Percentiles rank a stretch among this genome's conserved stretches.
Conservation (phyloP, 164 flowering plant species). For the Magnolia kwangsiensis region DNA sequence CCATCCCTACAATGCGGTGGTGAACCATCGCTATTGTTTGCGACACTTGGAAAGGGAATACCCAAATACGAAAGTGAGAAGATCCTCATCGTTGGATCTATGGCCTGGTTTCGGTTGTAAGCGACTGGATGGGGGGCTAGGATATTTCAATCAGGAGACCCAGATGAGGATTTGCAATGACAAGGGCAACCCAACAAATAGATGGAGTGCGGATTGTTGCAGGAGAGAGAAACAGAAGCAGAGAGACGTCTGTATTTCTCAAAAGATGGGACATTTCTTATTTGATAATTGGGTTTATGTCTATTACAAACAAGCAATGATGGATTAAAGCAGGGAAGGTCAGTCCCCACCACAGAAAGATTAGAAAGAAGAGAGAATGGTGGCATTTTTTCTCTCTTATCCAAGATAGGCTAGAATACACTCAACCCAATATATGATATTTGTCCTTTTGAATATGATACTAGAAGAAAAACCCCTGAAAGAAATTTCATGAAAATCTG, state of each 20-base stretch:
- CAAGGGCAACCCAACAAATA: slow-evolving; percentile 23
- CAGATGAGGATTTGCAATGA: slow-evolving; percentile 23
- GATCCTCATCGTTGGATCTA: too few species aligned
- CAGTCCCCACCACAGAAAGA: slow-evolving; percentile 28
- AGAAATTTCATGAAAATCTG: neutral
- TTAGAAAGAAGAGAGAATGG: slow-evolving; percentile 33
- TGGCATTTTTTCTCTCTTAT: slow-evolving; percentile 25
- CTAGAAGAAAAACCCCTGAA: slow-evolving; percentile 8
- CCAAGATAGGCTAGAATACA: slow-evolving; percentile 2
- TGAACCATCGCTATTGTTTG: too few species aligned
- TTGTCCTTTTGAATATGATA: neutral
- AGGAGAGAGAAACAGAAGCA: slow-evolving; percentile 18
- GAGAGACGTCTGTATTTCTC: slow-evolving; percentile 14
- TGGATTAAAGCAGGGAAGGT: slow-evolving; percentile 19
- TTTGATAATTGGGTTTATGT: slow-evolving; percentile 17
- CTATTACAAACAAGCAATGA: slow-evolving; percentile 8
- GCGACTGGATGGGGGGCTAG: too few species aligned
- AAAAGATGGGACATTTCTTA: slow-evolving; percentile 24
- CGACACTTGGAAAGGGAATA: too few species aligned
- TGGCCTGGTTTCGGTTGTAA: too few species aligned
- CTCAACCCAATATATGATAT: neutral
- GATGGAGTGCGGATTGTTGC: slow-evolving; percentile 17
- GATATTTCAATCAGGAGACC: too few species aligned
- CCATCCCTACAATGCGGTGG: too few species aligned
- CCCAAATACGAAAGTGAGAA: too few species aligned